Base-by-base conservation (phyloP, 768 basidiomycete genomes). In the Lanmaoa rubissima region DNA sequence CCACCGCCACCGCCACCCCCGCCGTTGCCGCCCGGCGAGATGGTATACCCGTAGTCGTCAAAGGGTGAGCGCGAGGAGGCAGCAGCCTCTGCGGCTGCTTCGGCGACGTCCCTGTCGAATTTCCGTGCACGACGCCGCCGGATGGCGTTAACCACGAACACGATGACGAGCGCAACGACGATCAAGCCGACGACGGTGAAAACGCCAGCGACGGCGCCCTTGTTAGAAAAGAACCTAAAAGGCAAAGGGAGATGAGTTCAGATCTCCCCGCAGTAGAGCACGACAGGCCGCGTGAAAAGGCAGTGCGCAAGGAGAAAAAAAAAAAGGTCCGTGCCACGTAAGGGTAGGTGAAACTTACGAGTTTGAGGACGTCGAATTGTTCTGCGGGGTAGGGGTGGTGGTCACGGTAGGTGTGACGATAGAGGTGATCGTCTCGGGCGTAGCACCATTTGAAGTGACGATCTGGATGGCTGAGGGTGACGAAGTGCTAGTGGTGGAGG, bases 81-180 rank as follows among this genome's bases (percentile, higher is more conserved):
- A 0, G 77, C 79, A 0, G 88, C 88, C 55, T 83, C 85, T 4
- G 79, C 80, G 0, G 88, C 87, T 0, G 88, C 89, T 48, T 84
- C 84, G 14, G 82, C 84, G 40, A 90, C 82, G 51, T 91, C 90
- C n/a, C 78, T 77, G 67, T 92, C 90, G 62, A 89, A 86, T 42
- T 79, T 76, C 57, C 76, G 69, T 4, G 83, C 84, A 1, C 86
- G 83, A 8, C 85, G 84, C 0, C 88, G 82, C 10, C 88, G 85
- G 61, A 88, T 58, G 57, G 72, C 70, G 55, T 78, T 82, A 38
- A 81, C 78, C 45, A 81, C 58, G 31, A 83, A 58, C 8, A 74
- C 75, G 57, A 90, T 66, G 64, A 81, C 14, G 62, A 88, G 52
- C 10, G 74, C 82, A 46, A 83, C 59, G 19, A 65, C 82, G 49